Conservation (phyloP, 176 grass and related monocot genomes). For the Cymbopogon citratus region DNA sequence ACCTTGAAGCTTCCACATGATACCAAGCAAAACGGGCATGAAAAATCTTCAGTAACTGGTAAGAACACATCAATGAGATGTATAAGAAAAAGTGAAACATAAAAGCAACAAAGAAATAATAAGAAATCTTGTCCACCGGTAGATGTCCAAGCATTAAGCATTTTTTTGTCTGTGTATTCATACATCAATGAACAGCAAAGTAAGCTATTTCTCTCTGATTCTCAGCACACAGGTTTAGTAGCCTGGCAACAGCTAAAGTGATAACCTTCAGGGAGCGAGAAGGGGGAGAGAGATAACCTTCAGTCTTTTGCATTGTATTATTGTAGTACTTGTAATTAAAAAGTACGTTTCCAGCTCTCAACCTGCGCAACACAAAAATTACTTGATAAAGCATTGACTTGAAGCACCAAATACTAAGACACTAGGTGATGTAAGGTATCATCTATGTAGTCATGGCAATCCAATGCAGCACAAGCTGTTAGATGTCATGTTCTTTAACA, state of each 20-base stretch:
- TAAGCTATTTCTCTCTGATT: background rate
- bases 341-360: conserved; percentile 90
- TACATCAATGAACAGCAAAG: background rate
- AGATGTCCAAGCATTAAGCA: background rate
- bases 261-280: background rate
- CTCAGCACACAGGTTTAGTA: background rate
- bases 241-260: background rate
- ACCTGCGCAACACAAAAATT: conserved; percentile 39
- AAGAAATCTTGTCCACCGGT: conserved; percentile 9
- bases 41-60: conserved; percentile 95
- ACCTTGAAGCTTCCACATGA: conserved; percentile 95
- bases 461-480: background rate
- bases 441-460: background rate
- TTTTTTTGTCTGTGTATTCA: background rate
- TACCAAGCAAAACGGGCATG: conserved; percentile 92
- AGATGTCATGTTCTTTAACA: background rate
- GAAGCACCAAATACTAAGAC: background rate
- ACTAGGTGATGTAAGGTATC: background rate
- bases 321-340: conserved; percentile 99
- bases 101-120: conserved; percentile 10
- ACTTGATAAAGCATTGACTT: background rate
- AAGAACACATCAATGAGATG: conserved; percentile 19
- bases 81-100: conserved; percentile 14
- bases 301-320: conserved; percentile 88
- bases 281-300: conserved; percentile 46